Base-by-base conservation (phyloP, 1,284 basidiomycete species). In the Leccinum subrobustum region DNA sequence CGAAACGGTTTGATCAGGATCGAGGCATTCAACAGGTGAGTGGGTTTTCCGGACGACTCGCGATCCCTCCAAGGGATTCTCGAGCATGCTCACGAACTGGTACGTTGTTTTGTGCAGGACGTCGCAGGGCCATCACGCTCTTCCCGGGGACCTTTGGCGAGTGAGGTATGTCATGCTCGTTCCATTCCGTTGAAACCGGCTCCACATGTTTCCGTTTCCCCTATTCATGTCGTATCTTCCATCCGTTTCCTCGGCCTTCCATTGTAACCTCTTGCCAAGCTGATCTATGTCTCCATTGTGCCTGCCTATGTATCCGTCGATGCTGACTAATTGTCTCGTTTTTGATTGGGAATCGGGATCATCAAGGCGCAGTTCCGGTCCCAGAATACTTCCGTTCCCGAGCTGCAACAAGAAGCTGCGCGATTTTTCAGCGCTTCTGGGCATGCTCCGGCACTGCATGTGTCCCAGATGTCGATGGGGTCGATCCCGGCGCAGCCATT, bases 1-100 rank as follows among this genome's bases (percentile, higher is more conserved):
- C 88, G 0, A 93, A 93, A 70, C 80, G 83, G 55, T 88, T 93
- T 66, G 89, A 91, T 65, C 81, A 83, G 57, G 92, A 94, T 72
- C 81, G 90, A 68, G 91, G 91, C 18, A 72, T 85, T 8, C 89
- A 92, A 73, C 91, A 92, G 79, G 92, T 92, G 47, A 20, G 75
- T 64, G 37, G 3, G 2, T 29, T 50, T 48, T 25, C 48, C 57
- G 67, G 56, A 18, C 35, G 27, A 58, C 62, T 4, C 11, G 25
- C 33, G 27, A 48, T 48, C 23, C 20, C 2, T 27, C 2, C 25
- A 48, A 25, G n/a, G 39, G 7, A 20, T 44, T 44, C 18, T 23
- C 3, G 20, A 23, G 20, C 20, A 78, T 65, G 37, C 60, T 67
- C 18, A 69, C 48, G 6, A 31, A 35, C 47, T 14, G 8, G 2